These are phyloP conservation scores for Botryotinia narcissicola DNA, from an alignment of 2,329 filamentous ascomycete genomes.

Conservation along the genomic window DNA sequence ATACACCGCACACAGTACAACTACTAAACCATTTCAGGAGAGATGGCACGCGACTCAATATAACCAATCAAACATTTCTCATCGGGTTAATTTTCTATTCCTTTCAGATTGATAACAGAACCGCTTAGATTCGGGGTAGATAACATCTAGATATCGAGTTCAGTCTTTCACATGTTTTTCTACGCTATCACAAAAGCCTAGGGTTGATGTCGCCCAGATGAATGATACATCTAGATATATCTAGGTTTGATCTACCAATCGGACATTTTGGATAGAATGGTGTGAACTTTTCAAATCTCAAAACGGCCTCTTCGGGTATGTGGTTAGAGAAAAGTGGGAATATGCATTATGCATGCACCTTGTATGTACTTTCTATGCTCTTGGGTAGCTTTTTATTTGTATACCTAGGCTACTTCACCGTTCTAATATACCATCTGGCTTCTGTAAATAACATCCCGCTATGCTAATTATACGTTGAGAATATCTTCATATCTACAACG, in stretches of 20 bases:
- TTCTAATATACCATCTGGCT: background rate
- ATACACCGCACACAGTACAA: background rate
- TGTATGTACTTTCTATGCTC: background rate
- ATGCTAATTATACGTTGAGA: background rate
- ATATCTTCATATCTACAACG: background rate
- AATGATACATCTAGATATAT: background rate
- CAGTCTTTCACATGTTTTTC: constrained; percentile 8
- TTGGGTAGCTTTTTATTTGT: background rate
- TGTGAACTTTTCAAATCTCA: background rate
- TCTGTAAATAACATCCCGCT: background rate
- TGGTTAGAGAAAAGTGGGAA: background rate
- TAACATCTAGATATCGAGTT: background rate
- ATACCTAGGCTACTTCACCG: background rate
- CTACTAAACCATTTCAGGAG: background rate
- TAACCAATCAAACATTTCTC: background rate
- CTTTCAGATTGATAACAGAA: background rate
- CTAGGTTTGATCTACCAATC: background rate
- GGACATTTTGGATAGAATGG: background rate
- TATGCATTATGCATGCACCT: background rate
- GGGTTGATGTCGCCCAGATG: background rate
- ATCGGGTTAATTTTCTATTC: background rate
- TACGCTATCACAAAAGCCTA: background rate
- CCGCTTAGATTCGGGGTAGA: background rate
- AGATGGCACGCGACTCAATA: background rate
- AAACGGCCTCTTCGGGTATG: background rate